Evolutionary conservation across 768 basidiomycete genomes (phyloP).

Genomic region (Tephrocybe sp.): DNA sequence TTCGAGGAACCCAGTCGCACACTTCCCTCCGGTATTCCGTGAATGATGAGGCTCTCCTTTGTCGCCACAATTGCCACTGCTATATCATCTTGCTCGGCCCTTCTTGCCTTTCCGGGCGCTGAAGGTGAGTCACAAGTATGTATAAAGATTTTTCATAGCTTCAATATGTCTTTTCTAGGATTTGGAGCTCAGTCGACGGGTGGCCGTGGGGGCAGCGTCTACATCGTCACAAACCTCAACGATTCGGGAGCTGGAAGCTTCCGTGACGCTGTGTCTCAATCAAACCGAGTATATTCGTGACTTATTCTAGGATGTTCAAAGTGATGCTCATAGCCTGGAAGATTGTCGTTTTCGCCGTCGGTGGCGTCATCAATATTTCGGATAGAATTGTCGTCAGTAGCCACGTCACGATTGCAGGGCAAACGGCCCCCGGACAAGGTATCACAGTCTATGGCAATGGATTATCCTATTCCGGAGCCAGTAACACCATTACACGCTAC

Average conservation of each 20-base stretch:
- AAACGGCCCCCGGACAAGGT: constrained; percentile 37
- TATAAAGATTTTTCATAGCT: neutral
- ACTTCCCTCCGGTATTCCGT: neutral
- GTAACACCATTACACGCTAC: constrained; percentile 23
- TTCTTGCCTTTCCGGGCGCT: constrained; percentile 32
- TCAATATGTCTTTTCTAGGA: constrained; percentile 15
- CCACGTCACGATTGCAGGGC: constrained; percentile 30
- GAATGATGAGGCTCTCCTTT: constrained; percentile 9
- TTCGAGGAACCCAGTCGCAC: too few relatives aligned
- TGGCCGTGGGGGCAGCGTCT: constrained; percentile 30
- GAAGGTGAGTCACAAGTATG: constrained; percentile 20
- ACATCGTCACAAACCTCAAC: constrained; percentile 33
- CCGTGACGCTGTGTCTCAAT: constrained; percentile 31
- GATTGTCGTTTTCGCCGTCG: constrained; percentile 34
- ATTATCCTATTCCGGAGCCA: constrained; percentile 28
- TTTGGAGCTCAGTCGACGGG: constrained; percentile 33
- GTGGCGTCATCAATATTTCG: constrained; percentile 30
- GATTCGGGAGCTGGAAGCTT: constrained; percentile 34
- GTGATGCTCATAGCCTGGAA: constrained; percentile 3
- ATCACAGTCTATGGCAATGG: constrained; percentile 36
- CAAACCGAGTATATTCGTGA: constrained; percentile 22
- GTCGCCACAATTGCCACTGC: constrained; percentile 6
- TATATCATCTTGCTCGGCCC: constrained; percentile 19
- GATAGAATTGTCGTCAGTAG: constrained; percentile 29
- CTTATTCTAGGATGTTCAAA: neutral